phyloP scores from a whole-genome alignment of 2,329 filamentous ascomycete species.

The Tolypocladium paradoxum region DNA sequence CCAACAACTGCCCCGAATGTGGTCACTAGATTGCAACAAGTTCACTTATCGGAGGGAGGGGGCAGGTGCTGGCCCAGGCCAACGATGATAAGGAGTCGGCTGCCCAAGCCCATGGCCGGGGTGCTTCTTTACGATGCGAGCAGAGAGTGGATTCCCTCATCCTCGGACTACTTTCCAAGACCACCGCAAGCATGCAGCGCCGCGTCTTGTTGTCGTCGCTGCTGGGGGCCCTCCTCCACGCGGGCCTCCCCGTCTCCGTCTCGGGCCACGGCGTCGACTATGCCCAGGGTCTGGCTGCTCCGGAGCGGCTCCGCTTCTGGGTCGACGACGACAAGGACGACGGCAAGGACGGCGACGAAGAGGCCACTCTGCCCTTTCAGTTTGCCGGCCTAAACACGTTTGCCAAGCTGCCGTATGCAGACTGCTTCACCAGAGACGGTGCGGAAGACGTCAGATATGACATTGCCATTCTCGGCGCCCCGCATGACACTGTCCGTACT shows the following conservation, averaged over 20 bases:
- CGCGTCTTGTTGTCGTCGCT: not conserved
- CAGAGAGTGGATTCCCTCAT: not conserved
- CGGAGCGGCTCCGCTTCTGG: not conserved
- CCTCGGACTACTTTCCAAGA: not conserved
- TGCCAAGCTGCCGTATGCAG: slow-evolving; percentile 12
- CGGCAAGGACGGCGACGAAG: not conserved
- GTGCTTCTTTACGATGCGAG: not conserved
- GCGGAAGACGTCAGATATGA: slow-evolving; percentile 9
- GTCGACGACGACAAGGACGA: not conserved
- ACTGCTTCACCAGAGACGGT: slow-evolving; percentile 12
- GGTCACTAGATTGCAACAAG: not conserved
- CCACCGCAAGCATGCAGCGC: not conserved
- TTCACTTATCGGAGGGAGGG: not conserved
- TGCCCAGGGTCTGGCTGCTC: not conserved
- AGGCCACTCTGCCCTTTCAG: not conserved
- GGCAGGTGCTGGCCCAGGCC: not conserved
- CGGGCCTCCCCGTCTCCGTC: not conserved
- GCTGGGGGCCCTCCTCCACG: not conserved
- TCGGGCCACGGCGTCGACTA: not conserved
- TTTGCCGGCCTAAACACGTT: slow-evolving; percentile 9
- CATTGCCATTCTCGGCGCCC: slow-evolving; percentile 18
- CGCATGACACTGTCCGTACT: slow-evolving; percentile 16
- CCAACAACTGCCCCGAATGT: not conserved
- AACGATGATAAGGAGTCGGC: not conserved
- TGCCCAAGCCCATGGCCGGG: not conserved